A percentile compares a stretch with the other conserved stretches of the same genome.
phyloP scores from a whole-genome alignment of 495 filamentous ascomycete species.

The Daldinia grandis region DNA sequence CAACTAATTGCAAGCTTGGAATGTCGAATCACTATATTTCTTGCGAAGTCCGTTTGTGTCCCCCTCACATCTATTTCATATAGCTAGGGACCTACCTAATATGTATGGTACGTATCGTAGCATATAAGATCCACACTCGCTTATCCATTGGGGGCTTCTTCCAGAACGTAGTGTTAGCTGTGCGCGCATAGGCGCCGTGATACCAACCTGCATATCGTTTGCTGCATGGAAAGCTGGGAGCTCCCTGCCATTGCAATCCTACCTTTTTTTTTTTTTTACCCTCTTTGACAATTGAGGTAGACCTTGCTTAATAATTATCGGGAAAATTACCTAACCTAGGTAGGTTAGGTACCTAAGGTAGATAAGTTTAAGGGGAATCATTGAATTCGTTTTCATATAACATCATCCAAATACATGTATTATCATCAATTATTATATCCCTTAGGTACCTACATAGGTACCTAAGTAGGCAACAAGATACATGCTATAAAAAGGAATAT shows the following conservation, averaged over 20 bases:
- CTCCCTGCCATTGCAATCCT: constrained; percentile 3
- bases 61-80: not conserved
- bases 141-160: constrained; percentile 34
- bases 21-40: not conserved
- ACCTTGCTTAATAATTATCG: constrained; percentile 24
- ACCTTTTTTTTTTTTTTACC: not conserved
- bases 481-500: not conserved
- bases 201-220: constrained; percentile 30
- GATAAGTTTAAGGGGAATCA: not conserved
- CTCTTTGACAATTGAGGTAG: not conserved
- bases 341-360: constrained; percentile 1
- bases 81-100: no score
- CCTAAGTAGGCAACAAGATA: not conserved
- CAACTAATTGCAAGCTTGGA: not conserved
- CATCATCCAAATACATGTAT: not conserved
- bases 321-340: not conserved
- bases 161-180: constrained; percentile 27
- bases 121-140: constrained; percentile 21
- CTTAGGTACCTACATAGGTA: no score
- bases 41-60: not conserved
- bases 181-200: constrained; percentile 42
- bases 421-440: not conserved
- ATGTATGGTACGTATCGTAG: not conserved
- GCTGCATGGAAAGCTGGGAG: constrained; percentile 4
- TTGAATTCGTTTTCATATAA: not conserved